Evolutionary conservation across 2,329 filamentous ascomycete genomes (phyloP).

Genomic region (Fusarium albosuccineum): DNA sequence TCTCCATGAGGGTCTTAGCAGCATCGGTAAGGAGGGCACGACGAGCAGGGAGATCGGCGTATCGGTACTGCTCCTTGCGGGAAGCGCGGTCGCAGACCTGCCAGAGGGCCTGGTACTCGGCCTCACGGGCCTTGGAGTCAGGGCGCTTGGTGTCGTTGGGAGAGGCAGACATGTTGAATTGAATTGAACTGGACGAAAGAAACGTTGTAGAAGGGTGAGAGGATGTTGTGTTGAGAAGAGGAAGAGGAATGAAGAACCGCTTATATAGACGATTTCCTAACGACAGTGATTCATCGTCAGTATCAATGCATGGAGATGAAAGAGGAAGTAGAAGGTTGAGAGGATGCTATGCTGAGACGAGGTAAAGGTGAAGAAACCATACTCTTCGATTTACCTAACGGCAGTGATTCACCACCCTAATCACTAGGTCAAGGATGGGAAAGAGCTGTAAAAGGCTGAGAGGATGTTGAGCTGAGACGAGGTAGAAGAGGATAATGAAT

Average conservation of each 20-base stretch:
- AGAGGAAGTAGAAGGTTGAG: not conserved
- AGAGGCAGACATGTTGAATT: slow-evolving; percentile 21
- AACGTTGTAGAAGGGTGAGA: not conserved
- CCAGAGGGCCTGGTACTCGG: slow-evolving; percentile 46
- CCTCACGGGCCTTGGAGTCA: slow-evolving; percentile 24
- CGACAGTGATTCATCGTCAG: not conserved
- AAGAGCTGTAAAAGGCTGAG: not conserved
- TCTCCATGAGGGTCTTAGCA: slow-evolving; percentile 19
- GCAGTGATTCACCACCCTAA: too few species aligned
- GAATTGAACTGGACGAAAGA: not conserved
- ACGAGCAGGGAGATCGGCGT: slow-evolving; percentile 5
- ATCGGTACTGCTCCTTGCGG: slow-evolving; percentile 27
- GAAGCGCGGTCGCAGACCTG: slow-evolving; percentile 38
- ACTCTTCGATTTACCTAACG: too few species aligned
- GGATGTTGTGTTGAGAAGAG: not conserved
- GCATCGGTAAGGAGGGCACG: slow-evolving; percentile 21
- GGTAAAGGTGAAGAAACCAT: too few species aligned
- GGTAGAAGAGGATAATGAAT: not conserved
- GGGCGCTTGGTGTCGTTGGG: slow-evolving; percentile 6
- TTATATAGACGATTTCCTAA: not conserved
- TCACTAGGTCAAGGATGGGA: too few species aligned
- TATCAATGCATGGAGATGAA: not conserved
- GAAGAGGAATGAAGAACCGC: not conserved
- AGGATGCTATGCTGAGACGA: too few species aligned
- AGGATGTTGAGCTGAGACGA: too few species aligned